A percentile compares a stretch with the other conserved stretches of the same genome.
phyloP scores from a whole-genome alignment of 768 basidiomycete genomes.

The Tulasnella sp. region DNA sequence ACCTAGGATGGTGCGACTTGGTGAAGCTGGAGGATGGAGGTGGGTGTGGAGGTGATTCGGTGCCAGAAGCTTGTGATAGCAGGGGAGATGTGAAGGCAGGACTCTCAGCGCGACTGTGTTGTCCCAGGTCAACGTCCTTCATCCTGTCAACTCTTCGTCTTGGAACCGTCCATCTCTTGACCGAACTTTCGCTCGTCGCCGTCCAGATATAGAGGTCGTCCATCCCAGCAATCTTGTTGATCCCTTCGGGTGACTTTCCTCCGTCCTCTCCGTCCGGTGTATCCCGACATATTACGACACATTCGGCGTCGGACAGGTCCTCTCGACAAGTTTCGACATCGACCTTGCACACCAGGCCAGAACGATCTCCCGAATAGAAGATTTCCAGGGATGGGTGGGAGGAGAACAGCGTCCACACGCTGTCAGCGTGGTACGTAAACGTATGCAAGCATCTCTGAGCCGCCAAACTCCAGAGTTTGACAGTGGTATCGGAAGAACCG shows the following conservation, averaged over 20 bases:
- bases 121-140: not conserved
- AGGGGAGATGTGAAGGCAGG: not conserved
- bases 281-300: constrained; percentile 61
- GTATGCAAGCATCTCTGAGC: constrained; percentile 87
- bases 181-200: constrained; percentile 70
- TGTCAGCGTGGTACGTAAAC: constrained; percentile 90
- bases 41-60: not conserved
- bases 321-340: constrained; percentile 69
- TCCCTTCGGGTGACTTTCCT: constrained; percentile 45
- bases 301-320: constrained; percentile 84
- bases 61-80: not conserved
- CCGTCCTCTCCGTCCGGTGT: constrained; percentile 25
- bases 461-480: constrained; percentile 91
- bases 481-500: constrained; percentile 76
- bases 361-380: constrained; percentile 92
- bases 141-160: constrained; percentile 36
- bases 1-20: constrained; percentile 1
- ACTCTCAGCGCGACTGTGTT: not conserved
- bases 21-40: not conserved
- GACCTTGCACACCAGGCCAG: constrained; percentile 84
- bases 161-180: constrained; percentile 76
- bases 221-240: constrained; percentile 75
- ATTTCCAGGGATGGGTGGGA: constrained; percentile 75
- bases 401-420: constrained; percentile 86
- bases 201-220: constrained; percentile 88